Conservation (phyloP, 148 eudicot genomes). For the Rhododendron molle region DNA sequence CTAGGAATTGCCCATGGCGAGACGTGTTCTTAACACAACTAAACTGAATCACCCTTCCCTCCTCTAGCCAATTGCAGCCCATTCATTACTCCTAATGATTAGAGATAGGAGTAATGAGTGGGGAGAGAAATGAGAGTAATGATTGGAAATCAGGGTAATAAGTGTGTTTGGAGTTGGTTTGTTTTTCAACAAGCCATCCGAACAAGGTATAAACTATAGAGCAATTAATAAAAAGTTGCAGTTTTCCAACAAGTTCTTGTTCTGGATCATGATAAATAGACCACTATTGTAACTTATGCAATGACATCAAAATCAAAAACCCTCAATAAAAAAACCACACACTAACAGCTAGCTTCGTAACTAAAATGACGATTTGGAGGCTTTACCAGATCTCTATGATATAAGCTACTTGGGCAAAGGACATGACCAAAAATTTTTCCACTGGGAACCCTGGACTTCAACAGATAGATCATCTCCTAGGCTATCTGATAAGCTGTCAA, state of each 20-base stretch:
- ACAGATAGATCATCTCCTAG: conserved; percentile 82
- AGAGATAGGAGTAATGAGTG: too few relatives aligned
- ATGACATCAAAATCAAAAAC: conserved; percentile 11
- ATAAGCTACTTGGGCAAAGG: conserved; percentile 72
- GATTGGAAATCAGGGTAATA: too few relatives aligned
- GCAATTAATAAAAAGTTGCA: conserved; percentile 68
- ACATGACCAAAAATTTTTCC: conserved; percentile 67
- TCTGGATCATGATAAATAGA: conserved; percentile 84
- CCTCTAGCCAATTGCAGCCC: too few relatives aligned
- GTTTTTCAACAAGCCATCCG: too few relatives aligned
- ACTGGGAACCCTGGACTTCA: conserved; percentile 80
- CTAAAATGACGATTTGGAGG: neutral
- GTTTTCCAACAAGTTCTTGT: conserved; percentile 89
- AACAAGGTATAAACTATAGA: conserved; percentile 34
- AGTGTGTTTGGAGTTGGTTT: too few relatives aligned
- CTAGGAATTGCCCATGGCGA: too few relatives aligned
- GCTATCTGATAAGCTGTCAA: conserved; percentile 86
- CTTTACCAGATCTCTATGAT: conserved; percentile 69
- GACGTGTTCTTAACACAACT: too few relatives aligned
- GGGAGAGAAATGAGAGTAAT: too few relatives aligned
- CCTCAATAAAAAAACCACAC: neutral
- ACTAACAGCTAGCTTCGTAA: neutral
- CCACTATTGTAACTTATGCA: conserved; percentile 94
- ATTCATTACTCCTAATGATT: too few relatives aligned
- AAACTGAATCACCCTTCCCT: too few relatives aligned